Evolutionary conservation across 257 asterid genomes (phyloP), one percentile per base, ranked within the genome.

Genomic region (Nicotiana otophora): DNA sequence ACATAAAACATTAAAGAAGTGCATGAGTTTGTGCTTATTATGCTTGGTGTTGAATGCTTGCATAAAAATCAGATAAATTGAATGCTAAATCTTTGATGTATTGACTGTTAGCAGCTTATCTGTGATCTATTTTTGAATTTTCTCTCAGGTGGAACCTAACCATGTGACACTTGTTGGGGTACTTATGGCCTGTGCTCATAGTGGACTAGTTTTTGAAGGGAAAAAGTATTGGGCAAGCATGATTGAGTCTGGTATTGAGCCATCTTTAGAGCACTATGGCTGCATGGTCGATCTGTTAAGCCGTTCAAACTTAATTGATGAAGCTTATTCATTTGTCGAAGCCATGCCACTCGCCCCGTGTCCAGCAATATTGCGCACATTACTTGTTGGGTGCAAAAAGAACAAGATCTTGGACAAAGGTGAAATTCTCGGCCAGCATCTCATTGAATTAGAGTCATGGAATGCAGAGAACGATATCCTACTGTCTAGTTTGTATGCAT

Each of bases 211-310:
- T 60, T 83, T 85, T 0, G 89, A 89, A 36, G 96, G 96, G 60
- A 85, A 75, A 85, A 88, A 81, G 85, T 90, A 88, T 69, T 91
- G 97, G 95, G 84, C 90, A 4, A 61, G 81, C 86, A 89, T 93
- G 96, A 61, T 88, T 2, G 86, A 80, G 12, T 87, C 88, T 20
- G 90, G 91, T n/a, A 88, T 91, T n/a, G 92, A 89, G 55, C 96
- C 96, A 10, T 88, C 94, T 28, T 84, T 88, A 89, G 97, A 93
- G 91, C 92, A 91, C 63, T 93, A 91, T 69, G 90, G 94, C 80
- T 90, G 92, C 90, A 89, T 92, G 94, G 94, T 91, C 0, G 96
- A 90, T 89, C 81, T 93, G 31, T 87, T 89, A 7, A 87, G 92
- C 60, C 94, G 90, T 2, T 87, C 94, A 81, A 85, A 88, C 84